Percentiles rank a stretch among this genome's conserved stretches.
Conservation (phyloP, 2,329 filamentous ascomycete genomes). For the Thyridium curvatum region DNA sequence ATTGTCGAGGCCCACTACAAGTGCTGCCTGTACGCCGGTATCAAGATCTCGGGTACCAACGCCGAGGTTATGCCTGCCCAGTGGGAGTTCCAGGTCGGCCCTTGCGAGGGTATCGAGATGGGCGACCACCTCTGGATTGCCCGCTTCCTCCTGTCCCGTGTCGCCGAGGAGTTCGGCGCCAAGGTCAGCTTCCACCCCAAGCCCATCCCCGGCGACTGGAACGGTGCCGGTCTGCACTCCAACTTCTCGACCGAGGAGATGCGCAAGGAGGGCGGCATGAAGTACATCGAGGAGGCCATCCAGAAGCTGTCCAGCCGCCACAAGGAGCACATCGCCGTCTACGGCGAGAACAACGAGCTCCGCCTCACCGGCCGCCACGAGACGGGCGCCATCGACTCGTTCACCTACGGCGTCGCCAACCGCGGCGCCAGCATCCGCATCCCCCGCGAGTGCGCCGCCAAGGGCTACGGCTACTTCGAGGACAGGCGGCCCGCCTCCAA, state of each 20-base stretch:
- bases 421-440: conserved; percentile 90
- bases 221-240: conserved; percentile 87
- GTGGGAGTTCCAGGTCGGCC: conserved; percentile 97
- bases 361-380: conserved; percentile 90
- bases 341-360: conserved; percentile 88
- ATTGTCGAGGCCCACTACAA: conserved; percentile 83
- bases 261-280: conserved; percentile 86
- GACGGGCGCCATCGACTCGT: conserved; percentile 86
- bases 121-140: conserved; percentile 96
- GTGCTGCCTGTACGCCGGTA: conserved; percentile 73
- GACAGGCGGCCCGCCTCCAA: conserved; percentile 65
- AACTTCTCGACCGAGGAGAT: conserved; percentile 89
- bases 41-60: conserved; percentile 97
- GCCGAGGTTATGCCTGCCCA: conserved; percentile 81
- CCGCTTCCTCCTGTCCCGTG: conserved; percentile 71
- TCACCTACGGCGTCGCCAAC: conserved; percentile 91
- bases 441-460: conserved; percentile 54
- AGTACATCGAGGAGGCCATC: conserved; percentile 78
- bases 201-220: conserved; percentile 89
- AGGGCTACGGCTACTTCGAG: conserved; percentile 59
- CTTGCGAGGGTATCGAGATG: conserved; percentile 81
- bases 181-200: conserved; percentile 94
- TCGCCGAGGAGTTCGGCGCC: conserved; percentile 91
- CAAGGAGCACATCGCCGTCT: conserved; percentile 77
- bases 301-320: conserved; percentile 75